Conservation (phyloP, 2,329 filamentous ascomycete species). For the Aspergillus neoniger region DNA sequence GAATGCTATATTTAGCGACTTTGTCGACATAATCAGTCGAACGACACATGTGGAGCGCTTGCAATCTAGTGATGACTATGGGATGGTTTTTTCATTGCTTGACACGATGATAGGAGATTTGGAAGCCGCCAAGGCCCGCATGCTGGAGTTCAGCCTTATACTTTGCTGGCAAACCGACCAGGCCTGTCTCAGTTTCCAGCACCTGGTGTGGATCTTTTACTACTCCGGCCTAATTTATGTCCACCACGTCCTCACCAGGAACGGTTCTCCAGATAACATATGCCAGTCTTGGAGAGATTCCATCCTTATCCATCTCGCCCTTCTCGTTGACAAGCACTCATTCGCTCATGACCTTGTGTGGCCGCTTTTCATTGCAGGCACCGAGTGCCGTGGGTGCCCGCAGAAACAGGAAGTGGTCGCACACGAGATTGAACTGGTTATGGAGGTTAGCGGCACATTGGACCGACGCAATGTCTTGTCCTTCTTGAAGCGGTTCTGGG, state of each 20-base stretch:
- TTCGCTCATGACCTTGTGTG: conserved; percentile 31
- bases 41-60: conserved; percentile 26
- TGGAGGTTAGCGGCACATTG: conserved; percentile 13
- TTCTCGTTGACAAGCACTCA: conserved; percentile 10
- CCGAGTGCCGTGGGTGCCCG: conserved; percentile 19
- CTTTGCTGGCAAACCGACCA: conserved; percentile 19
- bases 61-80: conserved; percentile 6
- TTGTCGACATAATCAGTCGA: conserved; percentile 26
- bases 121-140: conserved; percentile 18
- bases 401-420: conserved; percentile 10
- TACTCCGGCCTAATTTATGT: conserved; percentile 30
- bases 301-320: conserved; percentile 13
- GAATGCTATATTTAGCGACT: conserved; percentile 26
- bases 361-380: conserved; percentile 31
- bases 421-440: conserved; percentile 12
- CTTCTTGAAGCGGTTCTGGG: conserved; percentile 15
- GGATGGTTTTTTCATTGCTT: background rate
- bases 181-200: conserved; percentile 21
- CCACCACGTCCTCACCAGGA: conserved; percentile 21
- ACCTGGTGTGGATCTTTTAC: conserved; percentile 29
- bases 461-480: conserved; percentile 17
- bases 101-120: conserved; percentile 5
- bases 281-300: conserved; percentile 8
- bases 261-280: conserved; percentile 1
- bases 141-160: conserved; percentile 16